phyloP scores from a whole-genome alignment of 1,284 basidiomycete species.

The Mycosarcoma mackinlayi region DNA sequence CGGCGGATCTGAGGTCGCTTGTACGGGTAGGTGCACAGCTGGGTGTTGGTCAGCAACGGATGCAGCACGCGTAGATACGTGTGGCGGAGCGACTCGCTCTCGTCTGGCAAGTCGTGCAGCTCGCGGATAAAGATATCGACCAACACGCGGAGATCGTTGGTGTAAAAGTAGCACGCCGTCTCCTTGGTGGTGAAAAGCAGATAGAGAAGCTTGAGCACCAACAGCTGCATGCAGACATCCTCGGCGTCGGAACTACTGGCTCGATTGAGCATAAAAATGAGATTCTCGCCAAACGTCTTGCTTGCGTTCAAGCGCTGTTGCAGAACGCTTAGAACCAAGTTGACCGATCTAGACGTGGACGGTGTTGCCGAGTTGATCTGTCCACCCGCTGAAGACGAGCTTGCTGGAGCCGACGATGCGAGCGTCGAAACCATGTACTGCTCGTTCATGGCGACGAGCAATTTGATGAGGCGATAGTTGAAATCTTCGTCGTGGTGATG shows the following conservation, averaged over 20 bases:
- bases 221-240: slow-evolving; percentile 91
- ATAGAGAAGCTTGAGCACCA: slow-evolving; percentile 94
- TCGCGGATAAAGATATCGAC: slow-evolving; percentile 96
- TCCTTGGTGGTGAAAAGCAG: slow-evolving; percentile 92
- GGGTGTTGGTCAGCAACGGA: slow-evolving; percentile 92
- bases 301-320: slow-evolving; percentile 83
- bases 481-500: slow-evolving; percentile 81
- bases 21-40: slow-evolving; percentile 83
- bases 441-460: slow-evolving; percentile 82
- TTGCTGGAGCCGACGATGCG: slow-evolving; percentile 68
- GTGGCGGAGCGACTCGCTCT: slow-evolving; percentile 93
- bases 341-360: slow-evolving; percentile 67
- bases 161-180: slow-evolving; percentile 96
- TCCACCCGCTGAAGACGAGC: slow-evolving; percentile 13
- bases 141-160: slow-evolving; percentile 93
- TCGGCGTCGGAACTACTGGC: slow-evolving; percentile 75
- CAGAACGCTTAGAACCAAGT: slow-evolving; percentile 84
- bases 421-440: slow-evolving; percentile 91
- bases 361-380: slow-evolving; percentile 29
- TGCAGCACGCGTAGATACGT: slow-evolving; percentile 96
- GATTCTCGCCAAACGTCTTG: slow-evolving; percentile 96
- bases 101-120: slow-evolving; percentile 88
- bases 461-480: slow-evolving; percentile 53
- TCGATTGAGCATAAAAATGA: slow-evolving; percentile 98
- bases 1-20: slow-evolving; percentile 89